Conservation (phyloP, 2,329 filamentous ascomycete species). For the Penicillium thymicola region DNA sequence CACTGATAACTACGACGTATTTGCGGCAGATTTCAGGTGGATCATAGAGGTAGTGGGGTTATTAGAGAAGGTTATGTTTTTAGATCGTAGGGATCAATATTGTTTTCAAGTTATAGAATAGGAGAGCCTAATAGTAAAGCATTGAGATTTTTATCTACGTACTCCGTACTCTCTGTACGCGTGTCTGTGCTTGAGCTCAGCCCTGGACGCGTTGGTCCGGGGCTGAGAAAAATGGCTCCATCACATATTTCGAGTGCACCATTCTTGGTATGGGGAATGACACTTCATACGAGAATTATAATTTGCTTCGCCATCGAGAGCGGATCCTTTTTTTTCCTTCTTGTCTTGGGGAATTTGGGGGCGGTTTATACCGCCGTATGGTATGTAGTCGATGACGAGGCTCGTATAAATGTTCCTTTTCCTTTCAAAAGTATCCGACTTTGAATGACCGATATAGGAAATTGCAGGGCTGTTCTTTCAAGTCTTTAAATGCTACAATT, state of each 20-base stretch:
- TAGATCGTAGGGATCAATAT: slow-evolving; percentile 60
- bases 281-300: not conserved
- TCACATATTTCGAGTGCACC: not conserved
- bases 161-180: not conserved
- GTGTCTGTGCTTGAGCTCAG: not conserved
- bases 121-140: not conserved
- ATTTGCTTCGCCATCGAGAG: not conserved
- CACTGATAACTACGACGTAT: slow-evolving; percentile 64
- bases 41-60: slow-evolving; percentile 53
- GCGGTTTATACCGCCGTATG: not conserved
- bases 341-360: not conserved
- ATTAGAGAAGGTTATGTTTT: slow-evolving; percentile 55
- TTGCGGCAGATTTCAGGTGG: slow-evolving; percentile 58
- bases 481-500: too few species aligned
- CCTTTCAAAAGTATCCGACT: not conserved
- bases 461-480: not conserved
- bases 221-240: not conserved
- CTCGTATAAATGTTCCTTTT: not conserved
- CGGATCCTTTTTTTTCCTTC: not conserved
- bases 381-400: not conserved
- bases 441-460: not conserved
- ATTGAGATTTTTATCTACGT: not conserved
- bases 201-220: not conserved
- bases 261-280: not conserved
- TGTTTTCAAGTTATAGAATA: slow-evolving; percentile 48